phyloP scores from a whole-genome alignment of 2,329 filamentous ascomycete genomes.

The Exophiala alcalophila region DNA sequence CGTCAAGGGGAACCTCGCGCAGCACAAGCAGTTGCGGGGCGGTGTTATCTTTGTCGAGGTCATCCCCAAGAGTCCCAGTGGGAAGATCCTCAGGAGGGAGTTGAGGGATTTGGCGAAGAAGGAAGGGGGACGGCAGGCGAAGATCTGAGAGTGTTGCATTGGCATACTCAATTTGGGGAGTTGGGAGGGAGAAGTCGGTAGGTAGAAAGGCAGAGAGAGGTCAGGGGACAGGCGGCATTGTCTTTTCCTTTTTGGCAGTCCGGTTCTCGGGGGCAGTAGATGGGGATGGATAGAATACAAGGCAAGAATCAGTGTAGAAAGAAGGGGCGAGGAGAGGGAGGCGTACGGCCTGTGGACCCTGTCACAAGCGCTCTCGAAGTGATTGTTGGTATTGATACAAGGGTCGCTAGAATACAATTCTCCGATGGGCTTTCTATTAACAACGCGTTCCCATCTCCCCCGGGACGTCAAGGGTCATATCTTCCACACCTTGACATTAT shows the following conservation, averaged over 20 bases:
- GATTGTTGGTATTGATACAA: no score
- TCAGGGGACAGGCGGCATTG: no score
- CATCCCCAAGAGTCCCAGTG: constrained; percentile 40
- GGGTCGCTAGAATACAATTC: no score
- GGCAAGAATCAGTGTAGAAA: no score
- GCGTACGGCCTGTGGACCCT: background rate
- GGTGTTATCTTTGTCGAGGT: constrained; percentile 37
- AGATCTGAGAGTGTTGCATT: background rate
- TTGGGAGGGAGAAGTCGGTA: background rate
- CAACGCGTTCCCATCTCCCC: no score
- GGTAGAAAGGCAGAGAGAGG: background rate
- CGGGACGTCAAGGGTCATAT: no score
- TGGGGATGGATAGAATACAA: no score
- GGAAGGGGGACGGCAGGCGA: constrained; percentile 16
- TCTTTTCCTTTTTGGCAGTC: no score
- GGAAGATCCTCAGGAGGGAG: constrained; percentile 38
- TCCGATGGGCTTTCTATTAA: no score
- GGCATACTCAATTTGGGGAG: background rate
- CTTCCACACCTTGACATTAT: constrained; percentile 29
- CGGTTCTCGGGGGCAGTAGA: no score
- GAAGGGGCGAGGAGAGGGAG: background rate
- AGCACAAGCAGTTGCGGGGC: constrained; percentile 38
- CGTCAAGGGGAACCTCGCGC: constrained; percentile 33
- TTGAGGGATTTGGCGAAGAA: constrained; percentile 35
- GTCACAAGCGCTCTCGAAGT: background rate